phyloP scores from a whole-genome alignment of 164 flowering plant species.

The Piper betle region DNA sequence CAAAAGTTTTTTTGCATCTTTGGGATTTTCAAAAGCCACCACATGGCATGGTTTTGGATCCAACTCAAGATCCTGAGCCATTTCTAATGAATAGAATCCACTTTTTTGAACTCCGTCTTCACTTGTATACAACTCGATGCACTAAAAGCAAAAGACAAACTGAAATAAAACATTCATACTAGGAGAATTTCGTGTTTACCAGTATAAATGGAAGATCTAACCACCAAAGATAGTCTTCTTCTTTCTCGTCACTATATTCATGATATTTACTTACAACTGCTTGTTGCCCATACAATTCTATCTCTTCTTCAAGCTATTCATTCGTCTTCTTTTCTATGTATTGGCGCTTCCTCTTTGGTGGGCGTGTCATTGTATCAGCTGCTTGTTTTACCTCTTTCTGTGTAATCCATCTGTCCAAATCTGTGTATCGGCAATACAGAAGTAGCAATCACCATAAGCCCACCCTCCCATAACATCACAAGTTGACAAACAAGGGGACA shows the following conservation, averaged over 20 bases:
- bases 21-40: slow-evolving; percentile 72
- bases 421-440: too few relatives aligned
- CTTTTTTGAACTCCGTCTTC: slow-evolving; percentile 40
- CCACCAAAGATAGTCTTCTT: slow-evolving; percentile 94
- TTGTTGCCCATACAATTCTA: slow-evolving; percentile 83
- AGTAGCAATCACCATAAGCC: too few relatives aligned
- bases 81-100: slow-evolving; percentile 86
- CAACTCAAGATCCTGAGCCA: slow-evolving; percentile 86
- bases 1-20: slow-evolving; percentile 73
- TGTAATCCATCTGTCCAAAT: slow-evolving; percentile 73
- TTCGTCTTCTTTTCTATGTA: slow-evolving; percentile 55
- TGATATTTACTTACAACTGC: slow-evolving; percentile 87
- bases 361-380: slow-evolving; percentile 48
- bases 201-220: slow-evolving; percentile 77
- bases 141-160: slow-evolving; percentile 34
- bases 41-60: slow-evolving; percentile 82
- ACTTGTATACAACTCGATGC: slow-evolving; percentile 67
- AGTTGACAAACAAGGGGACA: too few relatives aligned
- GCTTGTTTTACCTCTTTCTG: slow-evolving; percentile 73
- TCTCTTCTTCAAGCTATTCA: slow-evolving; percentile 69
- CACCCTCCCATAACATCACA: too few relatives aligned
- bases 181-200: slow-evolving; percentile 20
- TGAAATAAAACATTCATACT: neutral
- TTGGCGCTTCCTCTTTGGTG: slow-evolving; percentile 41
- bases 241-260: slow-evolving; percentile 72